Evolutionary conservation across 257 asterid genomes (phyloP).

Genomic region (Ballota nigra): DNA sequence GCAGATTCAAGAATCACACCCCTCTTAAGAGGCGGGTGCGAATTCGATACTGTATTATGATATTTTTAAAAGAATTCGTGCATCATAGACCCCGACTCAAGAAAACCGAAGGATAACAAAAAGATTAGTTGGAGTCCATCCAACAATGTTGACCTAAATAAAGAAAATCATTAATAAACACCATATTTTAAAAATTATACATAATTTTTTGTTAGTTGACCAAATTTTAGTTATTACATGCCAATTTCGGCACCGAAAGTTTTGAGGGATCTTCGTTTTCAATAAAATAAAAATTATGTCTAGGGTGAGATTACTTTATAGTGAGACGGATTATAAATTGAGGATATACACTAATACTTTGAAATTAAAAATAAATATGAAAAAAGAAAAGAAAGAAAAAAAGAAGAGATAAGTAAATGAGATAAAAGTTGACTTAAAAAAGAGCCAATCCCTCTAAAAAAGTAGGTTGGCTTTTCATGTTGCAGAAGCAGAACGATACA

Average conservation of each 20-base stretch:
- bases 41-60: no score
- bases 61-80: no score
- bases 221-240: conserved; percentile 5
- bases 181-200: neutral
- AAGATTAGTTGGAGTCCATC: neutral
- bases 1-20: no score
- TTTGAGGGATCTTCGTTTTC: neutral
- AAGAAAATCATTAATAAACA: neutral
- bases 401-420: neutral
- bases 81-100: no score
- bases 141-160: neutral
- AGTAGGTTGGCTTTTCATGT: neutral
- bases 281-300: no score
- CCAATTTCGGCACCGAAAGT: neutral
- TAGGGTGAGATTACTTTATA: no score
- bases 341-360: no score
- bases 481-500: neutral
- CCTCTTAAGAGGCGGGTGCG: no score
- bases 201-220: neutral
- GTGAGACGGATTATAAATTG: no score
- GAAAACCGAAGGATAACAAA: neutral
- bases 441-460: neutral
- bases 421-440: neutral
- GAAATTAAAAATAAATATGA: no score
- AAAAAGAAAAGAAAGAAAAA: no score